Conservation (phyloP, 2,329 filamentous ascomycete genomes). For the Pestalotiopsis fici region DNA sequence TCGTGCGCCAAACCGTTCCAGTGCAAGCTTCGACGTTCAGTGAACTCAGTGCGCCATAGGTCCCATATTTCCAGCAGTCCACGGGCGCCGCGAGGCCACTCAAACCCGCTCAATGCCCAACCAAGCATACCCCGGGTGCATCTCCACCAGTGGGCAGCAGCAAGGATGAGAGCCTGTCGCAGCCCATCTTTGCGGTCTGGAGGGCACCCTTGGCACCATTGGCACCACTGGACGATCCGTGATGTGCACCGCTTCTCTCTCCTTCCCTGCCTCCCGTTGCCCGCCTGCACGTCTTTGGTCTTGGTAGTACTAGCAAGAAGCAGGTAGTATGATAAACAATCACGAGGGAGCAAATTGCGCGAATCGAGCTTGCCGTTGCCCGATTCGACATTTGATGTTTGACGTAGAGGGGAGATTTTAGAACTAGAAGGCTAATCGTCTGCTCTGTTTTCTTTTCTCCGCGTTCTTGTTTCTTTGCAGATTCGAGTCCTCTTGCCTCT, state of each 20-base stretch:
- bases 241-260: not conserved
- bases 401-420: not conserved
- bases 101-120: not conserved
- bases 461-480: not conserved
- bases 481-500: not conserved
- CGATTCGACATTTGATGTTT: not conserved
- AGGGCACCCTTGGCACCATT: not conserved
- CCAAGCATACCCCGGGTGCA: not conserved
- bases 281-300: not conserved
- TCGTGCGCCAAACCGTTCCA: constrained; percentile 12
- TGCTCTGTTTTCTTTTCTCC: not conserved
- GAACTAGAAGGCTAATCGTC: not conserved
- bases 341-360: constrained; percentile 24
- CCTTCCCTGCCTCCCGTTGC: not conserved
- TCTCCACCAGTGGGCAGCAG: not conserved
- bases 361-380: not conserved
- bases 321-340: constrained; percentile 21
- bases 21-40: constrained; percentile 10
- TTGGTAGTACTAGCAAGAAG: constrained; percentile 18
- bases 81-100: not conserved
- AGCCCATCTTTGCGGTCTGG: not conserved
- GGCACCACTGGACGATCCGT: constrained; percentile 3
- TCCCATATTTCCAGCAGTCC: constrained; percentile 11
- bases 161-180: not conserved
- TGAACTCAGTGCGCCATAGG: constrained; percentile 14